These are phyloP conservation scores for Fusarium sp. DNA, from an alignment of 2,329 filamentous ascomycete genomes.

Conservation along the genomic window DNA sequence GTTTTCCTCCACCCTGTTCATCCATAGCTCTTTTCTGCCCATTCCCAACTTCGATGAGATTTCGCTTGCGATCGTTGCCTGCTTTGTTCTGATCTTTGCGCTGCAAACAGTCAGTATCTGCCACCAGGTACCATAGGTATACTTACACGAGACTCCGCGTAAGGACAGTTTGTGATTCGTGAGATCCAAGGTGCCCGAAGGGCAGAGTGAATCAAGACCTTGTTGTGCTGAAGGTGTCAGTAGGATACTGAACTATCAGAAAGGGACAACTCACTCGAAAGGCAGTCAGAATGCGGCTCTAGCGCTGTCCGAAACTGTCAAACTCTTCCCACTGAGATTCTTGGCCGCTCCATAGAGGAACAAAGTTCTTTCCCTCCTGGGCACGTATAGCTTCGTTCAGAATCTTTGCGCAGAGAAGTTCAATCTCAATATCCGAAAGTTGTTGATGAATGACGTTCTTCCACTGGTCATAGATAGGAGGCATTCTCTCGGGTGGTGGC, in stretches of 20 bases:
- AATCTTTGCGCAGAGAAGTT: slow-evolving; percentile 36
- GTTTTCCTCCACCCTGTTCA: slow-evolving; percentile 22
- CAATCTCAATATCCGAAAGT: slow-evolving; percentile 40
- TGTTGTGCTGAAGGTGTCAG: slow-evolving; percentile 29
- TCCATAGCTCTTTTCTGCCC: slow-evolving; percentile 24
- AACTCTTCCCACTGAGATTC: slow-evolving; percentile 44
- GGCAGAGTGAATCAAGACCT: slow-evolving; percentile 42
- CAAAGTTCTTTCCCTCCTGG: slow-evolving; percentile 33
- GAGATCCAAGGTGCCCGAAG: slow-evolving; percentile 38
- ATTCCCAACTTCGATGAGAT: slow-evolving; percentile 15
- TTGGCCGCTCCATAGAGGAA: slow-evolving; percentile 39
- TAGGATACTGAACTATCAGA: accelerated
- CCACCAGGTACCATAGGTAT: accelerated
- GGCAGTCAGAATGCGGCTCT: slow-evolving; percentile 38
- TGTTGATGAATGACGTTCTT: slow-evolving; percentile 35
- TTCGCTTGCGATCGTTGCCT: slow-evolving; percentile 41
- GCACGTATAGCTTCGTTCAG: slow-evolving; percentile 36
- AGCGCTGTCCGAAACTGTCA: slow-evolving; percentile 41
- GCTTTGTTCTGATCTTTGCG: slow-evolving; percentile 42
- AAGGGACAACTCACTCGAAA: slow-evolving; percentile 27
- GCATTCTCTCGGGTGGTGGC: slow-evolving; percentile 31
- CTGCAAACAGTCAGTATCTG: slow-evolving; percentile 11
- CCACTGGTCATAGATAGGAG: slow-evolving; percentile 29
- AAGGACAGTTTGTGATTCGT: slow-evolving; percentile 37
- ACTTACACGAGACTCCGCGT: slow-evolving; percentile 38